Evolutionary conservation across 768 basidiomycete genomes (phyloP), one percentile per base, ranked within the genome.

Genomic region (Mycena kentingensis): DNA sequence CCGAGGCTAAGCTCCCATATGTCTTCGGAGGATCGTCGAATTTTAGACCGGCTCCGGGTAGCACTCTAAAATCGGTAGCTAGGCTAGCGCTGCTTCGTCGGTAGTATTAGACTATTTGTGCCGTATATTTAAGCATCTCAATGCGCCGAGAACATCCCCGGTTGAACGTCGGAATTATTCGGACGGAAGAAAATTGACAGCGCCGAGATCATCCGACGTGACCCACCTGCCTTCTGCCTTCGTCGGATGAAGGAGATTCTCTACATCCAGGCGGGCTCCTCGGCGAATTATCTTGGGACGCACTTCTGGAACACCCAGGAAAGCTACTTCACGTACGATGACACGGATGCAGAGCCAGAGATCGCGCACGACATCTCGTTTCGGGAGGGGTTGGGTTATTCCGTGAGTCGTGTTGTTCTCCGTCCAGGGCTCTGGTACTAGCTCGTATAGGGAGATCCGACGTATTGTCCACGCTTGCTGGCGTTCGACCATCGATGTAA

Each of bases 261-360:
- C 52, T 85, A 92, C 65, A 73, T 92, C 45, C 89, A 91, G 67
- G 87, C 87, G 0, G 88, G 88, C 49, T 65, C 73, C 28, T 62
- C 80, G 37, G 77, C 88, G 18, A 90, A 91, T 62, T 83, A 83
- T 62, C 68, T 78, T 18, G 88, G 87, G 39, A 81, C 87, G 0
- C 89, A 91, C 61, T 90, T 88, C 60, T 92, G 88, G 88, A 90
- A 90, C 62, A 79, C 86, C 1, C 88, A 90, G 66, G 85, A 89
- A 65, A 77, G 68, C 56, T 90, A 90, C 65, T 78, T 85, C 58
- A 72, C 74, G 0, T 78, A 79, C 54, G 71, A 73, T 19, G 77
- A 7, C 41, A 10, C 41, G 7, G 24, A 76, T 41, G 68, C 66
- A 32, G 71, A 75, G 21, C 61, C 77, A 4, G 50, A 74, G 27